Evolutionary conservation across 2,329 filamentous ascomycete species (phyloP), one percentile per base, ranked within the genome.

Genomic region (Calonectria naviculata): DNA sequence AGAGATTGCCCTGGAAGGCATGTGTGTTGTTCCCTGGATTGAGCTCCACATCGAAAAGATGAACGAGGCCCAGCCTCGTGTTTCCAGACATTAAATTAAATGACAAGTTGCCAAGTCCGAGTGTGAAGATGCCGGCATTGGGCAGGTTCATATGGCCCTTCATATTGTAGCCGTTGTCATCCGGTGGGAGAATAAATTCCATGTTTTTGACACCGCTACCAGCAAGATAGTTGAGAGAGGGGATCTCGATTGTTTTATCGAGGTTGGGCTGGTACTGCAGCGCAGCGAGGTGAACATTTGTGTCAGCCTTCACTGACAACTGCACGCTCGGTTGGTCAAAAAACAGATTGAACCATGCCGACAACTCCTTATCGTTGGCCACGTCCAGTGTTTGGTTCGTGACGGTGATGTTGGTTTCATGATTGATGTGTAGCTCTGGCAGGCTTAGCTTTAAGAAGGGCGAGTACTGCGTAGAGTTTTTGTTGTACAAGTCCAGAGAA

Each of bases 21-120:
- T 83, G 74, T 0, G 81, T 82, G 68, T 87, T 87, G 70, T 87
- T 85, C 6, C 84, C 85, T 0, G 83, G 85, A 19, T 80, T 80
- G 5, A 89, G 78, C 0, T 80, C 34, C 1, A 87, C 79, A 44
- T 87, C 80, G 64, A 81, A 79, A 5, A 86, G 68, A 19, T 78
- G 79, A 21, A 85, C 80, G 1, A 82, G 73, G 6, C 86, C 86
- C 8, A 88, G 73, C 10, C 77, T 78, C 12, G 84, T 68, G n/a
- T 84, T 79, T 4, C 84, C 84, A 0, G 82, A 83, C 64, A 82
- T 75, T 21, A 88, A 64, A 49, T 87, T 85, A 19, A 87, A 81
- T 0, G 84, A 85, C n/a, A 88, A 61, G 73, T 88, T 85, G 13
- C 87, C 86, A 4, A 87, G 79, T 0, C 82, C 84, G 7, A 88